A percentile compares a stretch with the other conserved stretches of the same genome.
phyloP scores from a whole-genome alignment of 305 asterid genomes.

The Ajuga reptans region DNA sequence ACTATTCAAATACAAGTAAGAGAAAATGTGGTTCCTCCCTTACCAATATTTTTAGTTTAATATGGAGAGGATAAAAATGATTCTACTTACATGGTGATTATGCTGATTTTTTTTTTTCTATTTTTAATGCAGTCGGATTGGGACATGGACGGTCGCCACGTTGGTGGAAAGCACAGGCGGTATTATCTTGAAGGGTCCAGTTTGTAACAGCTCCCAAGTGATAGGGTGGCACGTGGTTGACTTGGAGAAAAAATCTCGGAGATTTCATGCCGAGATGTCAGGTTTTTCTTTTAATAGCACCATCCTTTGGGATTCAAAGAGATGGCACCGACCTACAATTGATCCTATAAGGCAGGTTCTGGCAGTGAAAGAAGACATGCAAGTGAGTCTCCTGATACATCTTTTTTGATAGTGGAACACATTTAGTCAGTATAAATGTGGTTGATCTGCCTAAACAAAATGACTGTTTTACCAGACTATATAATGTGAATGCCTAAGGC shows the following conservation, averaged over 20 bases:
- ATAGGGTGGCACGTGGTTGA: constrained; percentile 61
- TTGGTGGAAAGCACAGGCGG: constrained; percentile 33
- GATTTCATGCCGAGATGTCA: constrained; percentile 55
- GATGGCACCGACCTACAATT: constrained; percentile 56
- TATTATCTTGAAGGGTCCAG: constrained; percentile 53
- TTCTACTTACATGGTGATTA: neutral
- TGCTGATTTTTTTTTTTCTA: neutral
- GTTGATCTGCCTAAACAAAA: neutral
- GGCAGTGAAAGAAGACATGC: constrained; percentile 38
- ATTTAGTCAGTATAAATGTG: neutral
- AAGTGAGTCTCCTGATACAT: constrained; percentile 36
- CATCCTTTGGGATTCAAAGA: constrained; percentile 68
- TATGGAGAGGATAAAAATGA: neutral
- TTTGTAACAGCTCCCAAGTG: constrained; percentile 61
- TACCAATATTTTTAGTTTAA: neutral
- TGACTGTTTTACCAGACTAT: neutral
- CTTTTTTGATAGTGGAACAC: neutral
- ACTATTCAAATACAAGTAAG: neutral
- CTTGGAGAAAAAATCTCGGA: constrained; percentile 24
- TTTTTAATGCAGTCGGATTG: constrained; percentile 52
- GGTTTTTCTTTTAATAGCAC: constrained; percentile 80
- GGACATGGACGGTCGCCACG: constrained; percentile 60
- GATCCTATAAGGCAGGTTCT: constrained; percentile 55
- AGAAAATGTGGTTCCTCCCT: neutral
- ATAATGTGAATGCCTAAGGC: neutral